These are phyloP conservation scores for Cetradonia linearis DNA, from an alignment of 495 filamentous ascomycete genomes.

Conservation along the genomic window DNA sequence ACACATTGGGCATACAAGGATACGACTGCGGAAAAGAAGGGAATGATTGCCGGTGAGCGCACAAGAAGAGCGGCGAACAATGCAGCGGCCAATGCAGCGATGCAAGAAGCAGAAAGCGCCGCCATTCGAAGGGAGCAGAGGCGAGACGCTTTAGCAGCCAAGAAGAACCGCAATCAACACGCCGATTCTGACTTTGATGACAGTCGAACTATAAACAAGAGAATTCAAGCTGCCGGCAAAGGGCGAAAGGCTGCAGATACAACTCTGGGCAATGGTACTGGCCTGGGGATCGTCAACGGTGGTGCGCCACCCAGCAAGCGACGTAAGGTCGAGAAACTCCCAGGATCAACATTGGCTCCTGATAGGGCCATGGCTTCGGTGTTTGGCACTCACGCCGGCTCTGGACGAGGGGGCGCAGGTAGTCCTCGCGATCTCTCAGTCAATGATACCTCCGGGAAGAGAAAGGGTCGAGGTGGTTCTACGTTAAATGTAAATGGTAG, in stretches of 20 bases:
- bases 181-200: constrained; percentile 75
- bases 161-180: constrained; percentile 56
- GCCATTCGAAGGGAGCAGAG: constrained; percentile 68
- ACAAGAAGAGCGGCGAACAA: constrained; percentile 60
- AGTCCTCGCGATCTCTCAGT: constrained; percentile 53
- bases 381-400: constrained; percentile 37
- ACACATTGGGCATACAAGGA: constrained; percentile 98
- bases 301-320: constrained; percentile 53
- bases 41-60: constrained; percentile 49
- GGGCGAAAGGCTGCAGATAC: constrained; percentile 52
- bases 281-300: constrained; percentile 44
- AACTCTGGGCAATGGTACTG: constrained; percentile 28
- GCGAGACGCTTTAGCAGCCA: constrained; percentile 67
- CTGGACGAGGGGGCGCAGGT: constrained; percentile 41
- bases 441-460: constrained; percentile 51
- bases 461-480: constrained; percentile 55
- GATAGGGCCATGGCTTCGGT: constrained; percentile 57
- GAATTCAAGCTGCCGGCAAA: constrained; percentile 45
- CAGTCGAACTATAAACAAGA: constrained; percentile 44
- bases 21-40: constrained; percentile 49
- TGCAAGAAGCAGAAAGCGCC: constrained; percentile 65
- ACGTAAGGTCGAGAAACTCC: constrained; percentile 64
- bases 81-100: constrained; percentile 55
- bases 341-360: constrained; percentile 46
- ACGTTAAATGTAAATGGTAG: constrained; percentile 49